Evolutionary conservation across 2,329 filamentous ascomycete genomes (phyloP).

Genomic region (Purpureocillium takamizusanense): DNA sequence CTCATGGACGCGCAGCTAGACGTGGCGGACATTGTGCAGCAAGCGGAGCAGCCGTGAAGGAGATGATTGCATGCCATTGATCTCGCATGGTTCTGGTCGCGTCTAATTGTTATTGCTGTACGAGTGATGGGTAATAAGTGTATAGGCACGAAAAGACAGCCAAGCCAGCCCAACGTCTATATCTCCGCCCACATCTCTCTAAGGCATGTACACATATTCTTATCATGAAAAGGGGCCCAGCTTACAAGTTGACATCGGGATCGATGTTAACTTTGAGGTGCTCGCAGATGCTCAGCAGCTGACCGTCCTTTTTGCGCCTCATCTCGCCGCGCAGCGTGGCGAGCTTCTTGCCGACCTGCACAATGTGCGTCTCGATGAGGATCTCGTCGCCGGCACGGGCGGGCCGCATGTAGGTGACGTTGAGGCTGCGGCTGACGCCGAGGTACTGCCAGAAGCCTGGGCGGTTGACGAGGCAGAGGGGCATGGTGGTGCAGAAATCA

Average conservation of each 20-base stretch:
- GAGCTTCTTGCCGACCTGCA: slow-evolving; percentile 47
- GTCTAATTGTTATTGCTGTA: background rate
- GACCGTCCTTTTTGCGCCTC: slow-evolving; percentile 40
- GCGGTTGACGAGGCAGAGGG: slow-evolving; percentile 44
- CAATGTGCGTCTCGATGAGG: slow-evolving; percentile 45
- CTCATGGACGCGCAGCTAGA: slow-evolving; percentile 14
- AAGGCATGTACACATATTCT: too few species aligned
- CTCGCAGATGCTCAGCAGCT: slow-evolving; percentile 48
- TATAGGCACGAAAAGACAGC: background rate
- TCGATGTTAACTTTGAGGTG: slow-evolving; percentile 59
- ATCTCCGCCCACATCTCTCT: too few species aligned
- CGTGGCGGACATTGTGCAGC: slow-evolving; percentile 8
- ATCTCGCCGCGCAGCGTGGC: slow-evolving; percentile 45
- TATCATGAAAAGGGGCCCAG: background rate
- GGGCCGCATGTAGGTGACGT: slow-evolving; percentile 59
- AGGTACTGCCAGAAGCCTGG: slow-evolving; percentile 53
- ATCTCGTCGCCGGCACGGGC: slow-evolving; percentile 41
- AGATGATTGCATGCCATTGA: background rate
- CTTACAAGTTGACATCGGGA: slow-evolving; percentile 22
- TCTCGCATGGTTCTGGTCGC: background rate
- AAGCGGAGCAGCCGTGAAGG: background rate
- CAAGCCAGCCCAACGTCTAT: too few species aligned
- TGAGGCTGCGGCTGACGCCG: slow-evolving; percentile 58
- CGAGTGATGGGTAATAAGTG: background rate
- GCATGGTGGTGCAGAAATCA: slow-evolving; percentile 54